phyloP scores from a whole-genome alignment of 1,139 yeast genomes.

The Pichia sp. region DNA sequence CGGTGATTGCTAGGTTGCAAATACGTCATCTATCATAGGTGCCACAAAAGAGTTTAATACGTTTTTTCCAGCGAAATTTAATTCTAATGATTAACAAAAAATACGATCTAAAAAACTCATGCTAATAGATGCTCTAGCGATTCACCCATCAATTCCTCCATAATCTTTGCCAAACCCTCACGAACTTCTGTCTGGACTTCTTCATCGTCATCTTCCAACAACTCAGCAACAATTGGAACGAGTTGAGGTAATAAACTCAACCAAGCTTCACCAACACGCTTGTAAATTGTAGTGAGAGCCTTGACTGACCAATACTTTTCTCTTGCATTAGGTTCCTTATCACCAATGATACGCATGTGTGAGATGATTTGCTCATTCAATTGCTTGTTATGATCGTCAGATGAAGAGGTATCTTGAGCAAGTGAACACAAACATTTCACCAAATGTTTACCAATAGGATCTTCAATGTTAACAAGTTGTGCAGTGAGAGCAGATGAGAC shows the following conservation, averaged over 20 bases:
- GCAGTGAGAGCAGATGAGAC: conserved; percentile 54
- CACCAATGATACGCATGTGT: conserved; percentile 43
- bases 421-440: conserved; percentile 75
- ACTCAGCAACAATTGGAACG: conserved; percentile 92
- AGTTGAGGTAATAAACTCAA: conserved; percentile 82
- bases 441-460: conserved; percentile 63
- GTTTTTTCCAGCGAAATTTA: too few relatives aligned
- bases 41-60: too few relatives aligned
- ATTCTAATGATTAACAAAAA: too few relatives aligned
- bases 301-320: conserved; percentile 83
- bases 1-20: too few relatives aligned
- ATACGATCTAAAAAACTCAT: conserved; percentile 2
- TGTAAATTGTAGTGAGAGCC: conserved; percentile 73
- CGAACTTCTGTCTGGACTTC: conserved; percentile 88
- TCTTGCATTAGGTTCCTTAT: conserved; percentile 31
- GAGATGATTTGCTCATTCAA: conserved; percentile 47
- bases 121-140: conserved; percentile 51
- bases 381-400: conserved; percentile 77
- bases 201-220: conserved; percentile 93
- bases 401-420: conserved; percentile 60
- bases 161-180: conserved; percentile 83
- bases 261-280: conserved; percentile 95
- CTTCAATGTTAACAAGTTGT: conserved; percentile 64
- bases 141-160: conserved; percentile 90
- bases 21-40: too few relatives aligned